A percentile compares a stretch with the other conserved stretches of the same genome.
phyloP scores from a whole-genome alignment of 1,139 yeast species.

The Zygosaccharomyces pseudobailii region DNA sequence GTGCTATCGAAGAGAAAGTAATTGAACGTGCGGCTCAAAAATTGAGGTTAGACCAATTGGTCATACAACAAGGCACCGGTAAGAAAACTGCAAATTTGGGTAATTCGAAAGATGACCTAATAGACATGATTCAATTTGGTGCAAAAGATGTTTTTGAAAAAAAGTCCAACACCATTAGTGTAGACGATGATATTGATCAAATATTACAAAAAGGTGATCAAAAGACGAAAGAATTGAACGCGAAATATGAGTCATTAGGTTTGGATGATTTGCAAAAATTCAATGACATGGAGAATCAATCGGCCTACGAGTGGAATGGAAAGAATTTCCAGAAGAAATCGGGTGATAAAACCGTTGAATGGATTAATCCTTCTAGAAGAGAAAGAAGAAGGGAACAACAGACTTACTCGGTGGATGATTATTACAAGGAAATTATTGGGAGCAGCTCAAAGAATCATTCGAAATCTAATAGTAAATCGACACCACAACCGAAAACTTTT shows the following conservation, averaged over 20 bases:
- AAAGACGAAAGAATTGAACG: slow-evolving; percentile 58
- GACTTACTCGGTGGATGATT: slow-evolving; percentile 80
- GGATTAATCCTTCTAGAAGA: slow-evolving; percentile 88
- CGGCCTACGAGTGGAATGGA: slow-evolving; percentile 98
- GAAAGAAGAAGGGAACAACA: slow-evolving; percentile 90
- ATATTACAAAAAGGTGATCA: slow-evolving; percentile 57
- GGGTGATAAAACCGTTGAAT: slow-evolving; percentile 49
- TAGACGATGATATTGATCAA: slow-evolving; percentile 52
- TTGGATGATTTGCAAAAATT: slow-evolving; percentile 74
- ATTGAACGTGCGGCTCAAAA: slow-evolving; percentile 78
- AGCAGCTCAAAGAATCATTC: slow-evolving; percentile 17
- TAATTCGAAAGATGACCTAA: slow-evolving; percentile 61
- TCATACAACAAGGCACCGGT: slow-evolving; percentile 65
- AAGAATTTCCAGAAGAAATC: slow-evolving; percentile 75
- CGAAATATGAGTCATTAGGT: slow-evolving; percentile 61
- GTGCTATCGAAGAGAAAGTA: slow-evolving; percentile 77
- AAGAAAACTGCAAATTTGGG: slow-evolving; percentile 38
- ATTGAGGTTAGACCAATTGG: slow-evolving; percentile 71
- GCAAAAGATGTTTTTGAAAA: slow-evolving; percentile 57
- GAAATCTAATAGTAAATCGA: slow-evolving; percentile 34
- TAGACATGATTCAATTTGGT: slow-evolving; percentile 78
- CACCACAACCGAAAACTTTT: slow-evolving; percentile 48
- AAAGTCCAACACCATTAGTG: slow-evolving; percentile 29
- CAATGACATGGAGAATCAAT: slow-evolving; percentile 53
- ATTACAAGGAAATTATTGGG: slow-evolving; percentile 67